Conservation (phyloP, 805 yeast genomes). For the Millerozyma acaciae region DNA sequence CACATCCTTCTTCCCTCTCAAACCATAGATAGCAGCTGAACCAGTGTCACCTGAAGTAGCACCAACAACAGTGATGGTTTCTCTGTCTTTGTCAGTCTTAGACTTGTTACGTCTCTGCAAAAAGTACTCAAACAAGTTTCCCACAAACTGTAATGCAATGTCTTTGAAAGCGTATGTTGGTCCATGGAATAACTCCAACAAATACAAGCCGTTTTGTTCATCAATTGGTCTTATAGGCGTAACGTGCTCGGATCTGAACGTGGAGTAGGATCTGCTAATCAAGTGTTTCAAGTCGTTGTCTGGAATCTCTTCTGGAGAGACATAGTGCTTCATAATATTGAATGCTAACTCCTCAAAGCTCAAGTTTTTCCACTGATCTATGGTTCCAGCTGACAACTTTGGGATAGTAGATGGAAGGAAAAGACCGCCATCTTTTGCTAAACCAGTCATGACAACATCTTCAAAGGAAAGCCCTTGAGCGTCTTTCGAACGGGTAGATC, state of each 20-base stretch:
- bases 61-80: conserved; percentile 91
- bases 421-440: conserved; percentile 96
- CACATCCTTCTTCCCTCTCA: conserved; percentile 96
- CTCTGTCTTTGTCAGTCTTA: conserved; percentile 53
- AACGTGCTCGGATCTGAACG: conserved; percentile 83
- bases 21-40: conserved; percentile 97
- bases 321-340: conserved; percentile 77
- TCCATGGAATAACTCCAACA: conserved; percentile 95
- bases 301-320: conserved; percentile 69
- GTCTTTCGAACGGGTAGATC: conserved; percentile 70
- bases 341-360: conserved; percentile 85
- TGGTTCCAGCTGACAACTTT: conserved; percentile 50
- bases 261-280: conserved; percentile 72
- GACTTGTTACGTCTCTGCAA: conserved; percentile 67
- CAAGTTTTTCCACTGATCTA: conserved; percentile 65
- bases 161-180: conserved; percentile 99
- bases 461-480: conserved; percentile 62
- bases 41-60: conserved; percentile 99
- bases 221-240: conserved; percentile 78
- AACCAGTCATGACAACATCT: conserved; percentile 81
- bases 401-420: conserved; percentile 87
- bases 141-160: conserved; percentile 96
- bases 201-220: conserved; percentile 54
- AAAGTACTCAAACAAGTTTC: conserved; percentile 93
- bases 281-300: conserved; percentile 60